Conservation (phyloP, 495 filamentous ascomycete species). For the Neurospora sp. region DNA sequence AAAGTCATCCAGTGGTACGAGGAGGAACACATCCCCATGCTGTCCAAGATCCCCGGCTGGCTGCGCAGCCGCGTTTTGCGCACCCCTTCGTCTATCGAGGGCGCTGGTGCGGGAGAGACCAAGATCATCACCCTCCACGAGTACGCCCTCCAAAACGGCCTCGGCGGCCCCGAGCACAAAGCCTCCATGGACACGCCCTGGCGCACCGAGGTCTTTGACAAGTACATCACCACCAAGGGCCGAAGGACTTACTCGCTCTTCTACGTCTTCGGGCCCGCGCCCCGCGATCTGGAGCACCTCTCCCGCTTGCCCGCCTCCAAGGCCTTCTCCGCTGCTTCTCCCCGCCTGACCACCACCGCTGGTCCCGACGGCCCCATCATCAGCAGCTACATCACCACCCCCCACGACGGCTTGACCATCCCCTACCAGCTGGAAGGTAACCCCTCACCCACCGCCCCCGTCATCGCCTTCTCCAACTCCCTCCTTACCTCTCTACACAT, state of each 20-base stretch:
- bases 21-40: constrained; percentile 60
- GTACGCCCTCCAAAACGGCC: constrained; percentile 52
- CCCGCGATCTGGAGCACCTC: constrained; percentile 49
- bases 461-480: constrained; percentile 64
- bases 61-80: constrained; percentile 54
- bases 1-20: constrained; percentile 57
- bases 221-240: constrained; percentile 45
- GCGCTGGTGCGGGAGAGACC: constrained; percentile 30
- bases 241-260: constrained; percentile 57
- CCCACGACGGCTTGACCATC: constrained; percentile 53
- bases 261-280: constrained; percentile 66
- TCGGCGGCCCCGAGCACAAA: constrained; percentile 52
- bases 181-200: constrained; percentile 49
- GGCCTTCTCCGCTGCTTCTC: constrained; percentile 44
- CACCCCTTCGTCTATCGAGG: constrained; percentile 35
- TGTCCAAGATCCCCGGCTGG: constrained; percentile 68
- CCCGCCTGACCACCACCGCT: constrained; percentile 35
- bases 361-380: constrained; percentile 38
- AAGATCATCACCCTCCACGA: constrained; percentile 59
- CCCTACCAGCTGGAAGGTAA: constrained; percentile 68
- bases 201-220: constrained; percentile 41
- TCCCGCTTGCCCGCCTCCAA: constrained; percentile 24
- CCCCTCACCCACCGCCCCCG: constrained; percentile 50
- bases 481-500: constrained; percentile 63
- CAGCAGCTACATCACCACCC: constrained; percentile 49